Evolutionary conservation across 176 grass and related monocot species (phyloP).

Genomic region (Oryza rufipogon): DNA sequence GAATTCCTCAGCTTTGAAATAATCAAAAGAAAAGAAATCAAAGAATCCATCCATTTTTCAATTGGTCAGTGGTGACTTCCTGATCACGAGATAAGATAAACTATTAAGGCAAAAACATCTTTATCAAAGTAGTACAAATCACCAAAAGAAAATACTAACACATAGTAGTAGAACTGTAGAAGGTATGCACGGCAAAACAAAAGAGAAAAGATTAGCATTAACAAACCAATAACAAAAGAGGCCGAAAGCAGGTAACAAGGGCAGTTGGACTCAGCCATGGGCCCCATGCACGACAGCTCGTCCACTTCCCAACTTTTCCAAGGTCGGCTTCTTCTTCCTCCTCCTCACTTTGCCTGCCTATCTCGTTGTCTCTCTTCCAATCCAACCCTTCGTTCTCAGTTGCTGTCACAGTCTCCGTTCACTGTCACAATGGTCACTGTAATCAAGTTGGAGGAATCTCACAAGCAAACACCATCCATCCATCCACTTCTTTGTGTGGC

Average conservation of each 20-base stretch:
- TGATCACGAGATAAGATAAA: slow-evolving; percentile 11
- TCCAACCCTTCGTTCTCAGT: background rate
- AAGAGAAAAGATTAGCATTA: background rate
- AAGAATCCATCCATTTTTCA: background rate
- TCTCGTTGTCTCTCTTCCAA: too few species aligned
- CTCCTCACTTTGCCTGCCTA: background rate
- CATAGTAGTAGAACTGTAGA: background rate
- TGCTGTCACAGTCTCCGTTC: background rate
- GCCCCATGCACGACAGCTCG: slow-evolving; percentile 35
- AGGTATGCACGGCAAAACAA: background rate
- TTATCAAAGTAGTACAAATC: slow-evolving; percentile 18
- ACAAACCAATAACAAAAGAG: background rate
- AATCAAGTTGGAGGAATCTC: slow-evolving; percentile 31
- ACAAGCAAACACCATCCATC: slow-evolving; percentile 30
- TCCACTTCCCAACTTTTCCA: slow-evolving; percentile 10
- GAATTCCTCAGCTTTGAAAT: background rate
- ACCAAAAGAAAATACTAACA: background rate
- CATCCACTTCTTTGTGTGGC: background rate
- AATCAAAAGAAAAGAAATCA: background rate
- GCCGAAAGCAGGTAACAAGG: background rate
- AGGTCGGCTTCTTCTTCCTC: background rate
- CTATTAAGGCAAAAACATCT: background rate
- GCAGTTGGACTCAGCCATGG: background rate
- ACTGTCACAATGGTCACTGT: background rate
- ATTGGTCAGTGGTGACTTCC: background rate